A percentile compares a stretch with the other conserved stretches of the same genome.
These are phyloP conservation scores for Monilinia fructigena DNA, from an alignment of 2,329 filamentous ascomycete genomes.

Conservation along the genomic window DNA sequence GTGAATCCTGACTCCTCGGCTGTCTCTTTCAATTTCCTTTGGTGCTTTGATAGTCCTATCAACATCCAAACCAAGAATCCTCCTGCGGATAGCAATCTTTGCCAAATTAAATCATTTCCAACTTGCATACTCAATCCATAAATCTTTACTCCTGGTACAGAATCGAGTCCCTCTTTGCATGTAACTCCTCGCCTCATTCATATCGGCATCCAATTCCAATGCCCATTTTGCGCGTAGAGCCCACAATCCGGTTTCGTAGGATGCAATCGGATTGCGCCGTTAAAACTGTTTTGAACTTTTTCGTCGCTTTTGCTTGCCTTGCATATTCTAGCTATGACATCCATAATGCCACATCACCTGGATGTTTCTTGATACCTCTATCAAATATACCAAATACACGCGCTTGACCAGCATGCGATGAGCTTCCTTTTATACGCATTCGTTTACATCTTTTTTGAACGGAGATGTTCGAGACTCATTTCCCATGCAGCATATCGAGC, in stretches of 20 bases:
- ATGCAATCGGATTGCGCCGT: slow-evolving; percentile 75
- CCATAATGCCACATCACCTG: slow-evolving; percentile 80
- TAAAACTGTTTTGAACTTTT: slow-evolving; percentile 63
- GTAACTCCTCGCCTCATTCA: slow-evolving; percentile 79
- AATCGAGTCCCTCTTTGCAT: slow-evolving; percentile 90
- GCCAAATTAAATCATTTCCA: slow-evolving; percentile 93
- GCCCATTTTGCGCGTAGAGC: slow-evolving; percentile 75
- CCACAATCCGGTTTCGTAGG: slow-evolving; percentile 82
- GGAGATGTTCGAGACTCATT: slow-evolving; percentile 68
- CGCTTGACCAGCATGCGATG: slow-evolving; percentile 70
- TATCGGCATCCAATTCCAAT: slow-evolving; percentile 78
- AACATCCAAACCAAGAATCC: slow-evolving; percentile 61
- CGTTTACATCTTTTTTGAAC: slow-evolving; percentile 78
- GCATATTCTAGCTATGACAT: slow-evolving; percentile 85
- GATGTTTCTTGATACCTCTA: slow-evolving; percentile 79
- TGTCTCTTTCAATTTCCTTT: slow-evolving; percentile 49
- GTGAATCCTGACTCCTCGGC: slow-evolving; percentile 41
- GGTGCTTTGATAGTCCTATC: slow-evolving; percentile 45
- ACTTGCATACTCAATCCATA: slow-evolving; percentile 89
- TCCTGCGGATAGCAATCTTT: slow-evolving; percentile 73
- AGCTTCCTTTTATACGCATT: slow-evolving; percentile 67
- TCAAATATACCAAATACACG: slow-evolving; percentile 89
- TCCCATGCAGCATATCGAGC: slow-evolving; percentile 78
- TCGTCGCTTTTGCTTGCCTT: slow-evolving; percentile 63
- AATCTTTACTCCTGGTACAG: slow-evolving; percentile 67